A percentile compares a stretch with the other conserved stretches of the same genome.
Conservation (phyloP, 345 rosid genomes). For the Streptanthus diversifolius region DNA sequence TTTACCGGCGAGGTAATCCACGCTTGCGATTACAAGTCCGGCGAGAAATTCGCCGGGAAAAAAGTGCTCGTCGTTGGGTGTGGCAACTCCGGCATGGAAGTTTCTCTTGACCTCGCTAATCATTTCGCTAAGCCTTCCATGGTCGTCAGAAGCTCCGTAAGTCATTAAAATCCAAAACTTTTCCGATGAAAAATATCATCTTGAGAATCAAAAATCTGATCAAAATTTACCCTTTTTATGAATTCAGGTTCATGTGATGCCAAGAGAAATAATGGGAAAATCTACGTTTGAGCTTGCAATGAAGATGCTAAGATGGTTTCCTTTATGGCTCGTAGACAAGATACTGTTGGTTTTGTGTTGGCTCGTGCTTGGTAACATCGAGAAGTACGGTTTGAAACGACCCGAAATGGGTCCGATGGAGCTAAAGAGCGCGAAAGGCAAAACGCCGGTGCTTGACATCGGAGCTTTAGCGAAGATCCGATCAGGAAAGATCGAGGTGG, state of each 20-base stretch:
- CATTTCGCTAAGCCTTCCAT: conserved; percentile 65
- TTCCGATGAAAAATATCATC: neutral
- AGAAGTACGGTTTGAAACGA: conserved; percentile 57
- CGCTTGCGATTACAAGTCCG: conserved; percentile 73
- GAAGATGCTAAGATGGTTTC: conserved; percentile 60
- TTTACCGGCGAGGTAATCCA: conserved; percentile 75
- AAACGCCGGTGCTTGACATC: conserved; percentile 78
- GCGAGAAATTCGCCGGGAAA: conserved; percentile 58
- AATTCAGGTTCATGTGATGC: conserved; percentile 62
- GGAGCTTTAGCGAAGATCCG: conserved; percentile 69
- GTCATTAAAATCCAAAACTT: conserved; percentile 12
- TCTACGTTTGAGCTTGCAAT: conserved; percentile 62
- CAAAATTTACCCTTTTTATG: neutral
- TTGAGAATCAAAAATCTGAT: neutral
- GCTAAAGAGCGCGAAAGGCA: conserved; percentile 57
- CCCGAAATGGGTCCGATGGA: conserved; percentile 67
- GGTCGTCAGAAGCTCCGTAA: conserved; percentile 89
- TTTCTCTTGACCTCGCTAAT: conserved; percentile 83
- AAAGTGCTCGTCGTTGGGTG: conserved; percentile 84
- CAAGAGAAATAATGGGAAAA: conserved; percentile 58
- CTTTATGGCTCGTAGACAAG: conserved; percentile 76
- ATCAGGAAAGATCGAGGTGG: conserved; percentile 61
- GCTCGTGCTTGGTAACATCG: conserved; percentile 55
- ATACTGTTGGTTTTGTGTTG: conserved; percentile 47
- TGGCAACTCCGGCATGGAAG: conserved; percentile 97